phyloP scores from a whole-genome alignment of 1,284 basidiomycete genomes.

The Ganoderma sinense region DNA sequence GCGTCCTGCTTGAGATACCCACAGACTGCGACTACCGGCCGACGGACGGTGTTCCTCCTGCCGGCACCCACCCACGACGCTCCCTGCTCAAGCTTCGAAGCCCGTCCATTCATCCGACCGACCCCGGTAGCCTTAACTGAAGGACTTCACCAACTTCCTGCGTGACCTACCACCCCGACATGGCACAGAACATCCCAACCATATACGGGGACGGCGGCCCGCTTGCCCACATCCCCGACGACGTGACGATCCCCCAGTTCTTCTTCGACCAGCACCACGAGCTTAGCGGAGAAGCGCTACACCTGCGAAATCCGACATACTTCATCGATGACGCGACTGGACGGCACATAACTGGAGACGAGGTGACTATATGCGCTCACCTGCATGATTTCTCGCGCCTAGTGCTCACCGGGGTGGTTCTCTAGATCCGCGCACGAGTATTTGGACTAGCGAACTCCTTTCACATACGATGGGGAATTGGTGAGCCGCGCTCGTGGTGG shows the following conservation, averaged over 20 bases:
- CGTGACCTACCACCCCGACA: neutral
- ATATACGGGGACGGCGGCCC: slow-evolving; percentile 40
- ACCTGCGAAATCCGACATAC: slow-evolving; percentile 54
- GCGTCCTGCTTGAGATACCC: neutral
- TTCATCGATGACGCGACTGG: slow-evolving; percentile 72
- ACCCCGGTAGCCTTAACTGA: neutral
- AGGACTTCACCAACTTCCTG: neutral
- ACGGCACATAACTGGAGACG: slow-evolving; percentile 34
- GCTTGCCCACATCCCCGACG: slow-evolving; percentile 66
- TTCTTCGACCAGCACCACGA: slow-evolving; percentile 65
- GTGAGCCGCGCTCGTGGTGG: slow-evolving; percentile 34
- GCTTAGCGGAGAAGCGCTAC: slow-evolving; percentile 46
- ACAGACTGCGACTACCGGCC: neutral
- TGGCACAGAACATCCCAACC: slow-evolving; percentile 21
- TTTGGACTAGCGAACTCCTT: slow-evolving; percentile 70
- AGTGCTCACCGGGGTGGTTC: slow-evolving; percentile 17
- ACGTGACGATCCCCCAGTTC: slow-evolving; percentile 80
- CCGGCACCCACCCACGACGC: slow-evolving; percentile 1
- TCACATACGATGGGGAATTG: slow-evolving; percentile 55
- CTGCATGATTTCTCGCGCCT: slow-evolving; percentile 32
- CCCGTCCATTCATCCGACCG: neutral
- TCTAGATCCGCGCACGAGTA: slow-evolving; percentile 57
- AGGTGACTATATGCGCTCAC: slow-evolving; percentile 42
- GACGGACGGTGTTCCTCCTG: neutral
- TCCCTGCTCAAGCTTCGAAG: neutral